Evolutionary conservation across 139 green algal genomes (phyloP).

Genomic region (Diplosphaera chodatii): DNA sequence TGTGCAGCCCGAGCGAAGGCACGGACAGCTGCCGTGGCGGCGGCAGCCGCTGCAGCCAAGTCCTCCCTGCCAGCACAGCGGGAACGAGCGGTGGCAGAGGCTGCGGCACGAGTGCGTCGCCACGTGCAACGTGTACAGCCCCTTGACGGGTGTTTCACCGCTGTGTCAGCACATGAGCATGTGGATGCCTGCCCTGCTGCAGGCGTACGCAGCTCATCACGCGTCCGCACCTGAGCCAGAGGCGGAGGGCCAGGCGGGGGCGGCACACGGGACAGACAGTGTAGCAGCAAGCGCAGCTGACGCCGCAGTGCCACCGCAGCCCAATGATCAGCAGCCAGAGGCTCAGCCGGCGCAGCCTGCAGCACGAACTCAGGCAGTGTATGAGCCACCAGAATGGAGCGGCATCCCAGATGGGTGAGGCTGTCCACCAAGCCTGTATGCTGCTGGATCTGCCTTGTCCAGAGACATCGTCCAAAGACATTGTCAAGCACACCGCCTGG

Average conservation of each 20-base stretch:
- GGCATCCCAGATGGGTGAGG: slow-evolving; percentile 49
- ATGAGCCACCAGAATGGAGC: slow-evolving; percentile 50
- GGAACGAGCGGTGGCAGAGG: slow-evolving; percentile 28
- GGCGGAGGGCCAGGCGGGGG: not conserved
- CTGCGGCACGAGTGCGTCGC: slow-evolving; percentile 9
- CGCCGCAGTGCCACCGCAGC: slow-evolving; percentile 6
- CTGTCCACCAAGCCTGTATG: too few species aligned
- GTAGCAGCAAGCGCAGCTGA: too few species aligned
- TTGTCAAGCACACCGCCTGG: not conserved
- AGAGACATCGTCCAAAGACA: not conserved
- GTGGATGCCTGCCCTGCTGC: not conserved
- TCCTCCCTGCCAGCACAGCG: slow-evolving; percentile 25
- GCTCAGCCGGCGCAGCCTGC: not conserved
- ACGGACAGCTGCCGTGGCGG: slow-evolving; percentile 8
- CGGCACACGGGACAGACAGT: not conserved
- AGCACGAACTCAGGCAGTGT: slow-evolving; percentile 13
- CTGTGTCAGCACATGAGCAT: not conserved
- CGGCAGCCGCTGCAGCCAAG: slow-evolving; percentile 18
- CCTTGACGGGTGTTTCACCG: too few species aligned
- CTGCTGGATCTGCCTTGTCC: too few species aligned
- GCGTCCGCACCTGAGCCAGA: not conserved
- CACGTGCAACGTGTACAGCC: not conserved
- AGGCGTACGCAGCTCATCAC: not conserved
- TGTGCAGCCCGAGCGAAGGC: not conserved
- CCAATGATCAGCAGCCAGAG: not conserved